Base-by-base conservation (phyloP, 2,329 filamentous ascomycete genomes). In the Fusarium incarnatum region DNA sequence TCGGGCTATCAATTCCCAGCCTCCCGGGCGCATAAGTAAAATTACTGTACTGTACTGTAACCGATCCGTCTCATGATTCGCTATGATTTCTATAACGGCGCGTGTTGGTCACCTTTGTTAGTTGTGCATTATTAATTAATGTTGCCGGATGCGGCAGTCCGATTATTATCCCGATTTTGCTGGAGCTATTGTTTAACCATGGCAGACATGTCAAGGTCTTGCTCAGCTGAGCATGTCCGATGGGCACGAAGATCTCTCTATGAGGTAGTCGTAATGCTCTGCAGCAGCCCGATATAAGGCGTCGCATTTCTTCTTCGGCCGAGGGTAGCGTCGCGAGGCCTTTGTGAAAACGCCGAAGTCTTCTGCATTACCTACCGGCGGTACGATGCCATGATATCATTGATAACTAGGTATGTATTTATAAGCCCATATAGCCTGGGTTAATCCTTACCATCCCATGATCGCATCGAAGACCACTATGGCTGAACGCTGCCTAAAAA, bases 41-140 rank as follows among this genome's bases (percentile, higher is more conserved):
- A 41, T 40, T 20, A 22, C 49, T n/a, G 34, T 37, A 37, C 34
- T 32, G 30, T 37, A 37, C 34, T 25, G 18, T 42, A 27, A 55
- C 66, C 59, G 61, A 67, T 68, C 64, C 59, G 67, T 73, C 67
- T 68, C 55, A 60, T 64, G 64, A 64, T 68, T 68, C 50, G 59
- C 49, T 59, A 25, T 40, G 48, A 20, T 30, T 56, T 16, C 27
- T 20, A 27, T 23, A 68, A 61, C 60, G 50, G 56, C 54, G 42
- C 25, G 20, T 59, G 49, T 64, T 44, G 34, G 28, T 68, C 41
- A 42, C 54, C 58, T 40, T 50, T 41, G 60, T 32, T 23, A 60
- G 28, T 47, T 59, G 47, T 28, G 42, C 47, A 50, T 22, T 49
- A 23, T 42, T 47, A 20, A 63, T 57, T 55, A 22, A 63, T 57